These are phyloP conservation scores for Penicillium dipodomyicola DNA, from an alignment of 495 filamentous ascomycete genomes.

Conservation along the genomic window DNA sequence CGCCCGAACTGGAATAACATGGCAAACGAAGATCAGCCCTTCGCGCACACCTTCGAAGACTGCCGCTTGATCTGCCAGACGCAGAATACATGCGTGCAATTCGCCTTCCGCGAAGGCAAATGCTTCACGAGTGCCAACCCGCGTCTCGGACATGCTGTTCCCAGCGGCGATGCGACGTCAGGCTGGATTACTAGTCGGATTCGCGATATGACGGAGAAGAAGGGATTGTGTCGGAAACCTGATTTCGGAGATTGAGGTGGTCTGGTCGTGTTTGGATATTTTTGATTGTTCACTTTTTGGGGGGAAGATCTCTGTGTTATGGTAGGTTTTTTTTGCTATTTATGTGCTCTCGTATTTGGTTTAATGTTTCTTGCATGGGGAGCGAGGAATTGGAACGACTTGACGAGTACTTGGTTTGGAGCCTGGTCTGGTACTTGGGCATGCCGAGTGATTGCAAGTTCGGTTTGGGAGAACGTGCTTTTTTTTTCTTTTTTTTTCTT, in stretches of 20 bases:
- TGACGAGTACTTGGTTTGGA: background rate
- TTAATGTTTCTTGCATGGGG: background rate
- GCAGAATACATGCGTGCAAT: constrained; percentile 36
- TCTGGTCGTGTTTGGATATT: background rate
- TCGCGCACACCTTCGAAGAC: constrained; percentile 33
- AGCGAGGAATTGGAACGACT: background rate
- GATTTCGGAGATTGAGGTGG: constrained; percentile 29
- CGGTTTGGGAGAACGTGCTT: background rate
- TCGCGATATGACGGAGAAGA: constrained; percentile 31
- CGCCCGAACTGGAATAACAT: constrained; percentile 48
- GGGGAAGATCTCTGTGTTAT: background rate
- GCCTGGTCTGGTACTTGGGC: background rate
- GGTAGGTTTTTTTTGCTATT: background rate
- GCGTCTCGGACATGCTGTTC: constrained; percentile 30
- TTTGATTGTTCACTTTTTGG: background rate
- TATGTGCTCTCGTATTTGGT: background rate
- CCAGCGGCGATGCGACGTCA: constrained; percentile 24
- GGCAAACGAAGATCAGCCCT: constrained; percentile 35
- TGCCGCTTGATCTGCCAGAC: constrained; percentile 36
- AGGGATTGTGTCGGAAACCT: constrained; percentile 32
- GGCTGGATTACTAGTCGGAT: constrained; percentile 40
- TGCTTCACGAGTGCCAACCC: constrained; percentile 39
- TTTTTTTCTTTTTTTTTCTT: background rate
- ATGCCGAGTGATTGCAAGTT: background rate
- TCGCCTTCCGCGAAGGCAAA: constrained; percentile 30